These are phyloP conservation scores for Agroathelia rolfsii DNA, from an alignment of 1,284 basidiomycete species.

Conservation along the genomic window DNA sequence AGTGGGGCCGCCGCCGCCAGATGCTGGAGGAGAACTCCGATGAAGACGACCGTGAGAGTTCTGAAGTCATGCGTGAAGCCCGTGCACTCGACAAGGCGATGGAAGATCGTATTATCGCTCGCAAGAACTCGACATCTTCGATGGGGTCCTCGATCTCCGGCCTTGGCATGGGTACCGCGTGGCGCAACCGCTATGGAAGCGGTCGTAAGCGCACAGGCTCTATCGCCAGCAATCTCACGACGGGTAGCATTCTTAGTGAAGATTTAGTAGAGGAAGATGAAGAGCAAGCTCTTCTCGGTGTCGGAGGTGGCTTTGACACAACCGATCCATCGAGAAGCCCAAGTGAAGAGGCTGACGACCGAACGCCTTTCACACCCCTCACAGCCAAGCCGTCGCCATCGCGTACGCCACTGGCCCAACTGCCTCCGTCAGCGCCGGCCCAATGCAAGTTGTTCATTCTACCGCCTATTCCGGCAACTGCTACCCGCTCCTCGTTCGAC, in stretches of 20 bases:
- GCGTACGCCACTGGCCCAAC: too few relatives aligned
- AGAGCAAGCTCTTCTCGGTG: slow-evolving; percentile 55
- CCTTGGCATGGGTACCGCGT: slow-evolving; percentile 54
- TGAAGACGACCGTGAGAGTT: slow-evolving; percentile 42
- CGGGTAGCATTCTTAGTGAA: slow-evolving; percentile 63
- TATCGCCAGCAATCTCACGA: slow-evolving; percentile 55
- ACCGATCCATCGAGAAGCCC: slow-evolving; percentile 27
- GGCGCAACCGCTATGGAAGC: slow-evolving; percentile 48
- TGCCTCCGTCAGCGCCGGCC: too few relatives aligned
- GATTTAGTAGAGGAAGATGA: slow-evolving; percentile 75
- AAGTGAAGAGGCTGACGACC: slow-evolving; percentile 24
- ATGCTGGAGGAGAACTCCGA: slow-evolving; percentile 49
- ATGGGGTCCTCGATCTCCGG: slow-evolving; percentile 49
- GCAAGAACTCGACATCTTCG: slow-evolving; percentile 60
- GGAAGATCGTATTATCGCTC: slow-evolving; percentile 68
- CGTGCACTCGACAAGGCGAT: slow-evolving; percentile 71
- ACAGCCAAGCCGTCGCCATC: too few relatives aligned
- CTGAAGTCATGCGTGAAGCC: slow-evolving; percentile 62
- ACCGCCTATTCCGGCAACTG: slow-evolving; percentile 31
- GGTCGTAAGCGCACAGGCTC: slow-evolving; percentile 62
- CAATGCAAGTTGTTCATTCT: slow-evolving; percentile 41
- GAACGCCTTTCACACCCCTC: too few relatives aligned
- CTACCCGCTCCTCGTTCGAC: slow-evolving; percentile 43
- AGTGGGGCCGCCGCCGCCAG: slow-evolving; percentile 69
- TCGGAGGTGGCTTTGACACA: slow-evolving; percentile 56